Conservation (phyloP, 163 green algal species). For the Scenedesmus sp. region DNA sequence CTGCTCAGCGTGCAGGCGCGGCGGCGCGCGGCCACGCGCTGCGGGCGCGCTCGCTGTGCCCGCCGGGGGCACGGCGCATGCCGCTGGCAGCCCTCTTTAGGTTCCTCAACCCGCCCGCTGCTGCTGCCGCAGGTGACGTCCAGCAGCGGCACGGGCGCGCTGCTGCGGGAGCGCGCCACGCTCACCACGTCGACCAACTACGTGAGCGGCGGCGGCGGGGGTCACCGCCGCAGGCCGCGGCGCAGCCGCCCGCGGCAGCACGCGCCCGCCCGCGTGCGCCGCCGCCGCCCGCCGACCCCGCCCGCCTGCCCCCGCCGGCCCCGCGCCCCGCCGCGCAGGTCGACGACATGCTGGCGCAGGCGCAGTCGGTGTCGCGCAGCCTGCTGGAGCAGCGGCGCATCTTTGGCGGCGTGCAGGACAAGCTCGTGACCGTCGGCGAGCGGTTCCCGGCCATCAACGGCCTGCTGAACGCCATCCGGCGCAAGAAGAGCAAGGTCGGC, state of each 20-base stretch:
- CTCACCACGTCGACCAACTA: slow-evolving; percentile 59
- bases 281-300: neutral
- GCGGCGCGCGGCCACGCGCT: no score
- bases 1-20: slow-evolving; percentile 62
- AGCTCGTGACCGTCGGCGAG: slow-evolving; percentile 43
- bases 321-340: slow-evolving; percentile 53
- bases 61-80: no score
- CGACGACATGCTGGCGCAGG: slow-evolving; percentile 86
- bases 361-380: slow-evolving; percentile 69
- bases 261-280: no score
- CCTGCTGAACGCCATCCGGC: slow-evolving; percentile 88
- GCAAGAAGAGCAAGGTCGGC: slow-evolving; percentile 82
- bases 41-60: neutral
- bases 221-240: neutral
- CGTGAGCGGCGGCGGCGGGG: slow-evolving; percentile 45
- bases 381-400: slow-evolving; percentile 84
- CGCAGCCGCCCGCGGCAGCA: neutral
- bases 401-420: slow-evolving; percentile 69
- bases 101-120: no score
- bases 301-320: neutral
- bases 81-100: no score
- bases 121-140: slow-evolving; percentile 39
- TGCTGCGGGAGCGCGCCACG: slow-evolving; percentile 86
- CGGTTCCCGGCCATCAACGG: slow-evolving; percentile 90
- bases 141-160: slow-evolving; percentile 55